Evolutionary conservation across 192 early-diverging fungal genomes (phyloP).

Genomic region (Glomus cerebriforme): DNA sequence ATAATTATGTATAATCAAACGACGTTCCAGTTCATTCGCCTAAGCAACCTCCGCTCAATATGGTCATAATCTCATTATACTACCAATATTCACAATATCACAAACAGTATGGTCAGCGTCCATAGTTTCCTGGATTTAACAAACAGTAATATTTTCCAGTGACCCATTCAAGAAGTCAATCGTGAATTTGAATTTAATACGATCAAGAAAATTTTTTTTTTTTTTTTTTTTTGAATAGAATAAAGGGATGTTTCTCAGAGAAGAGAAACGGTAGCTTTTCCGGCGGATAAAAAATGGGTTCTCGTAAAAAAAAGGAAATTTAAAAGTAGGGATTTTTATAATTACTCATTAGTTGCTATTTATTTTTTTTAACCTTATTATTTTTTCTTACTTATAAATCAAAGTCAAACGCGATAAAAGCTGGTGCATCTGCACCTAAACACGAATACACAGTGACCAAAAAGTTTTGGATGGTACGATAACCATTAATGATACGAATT

Average conservation of each 20-base stretch:
- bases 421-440: conserved; percentile 38
- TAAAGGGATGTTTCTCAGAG: conserved; percentile 50
- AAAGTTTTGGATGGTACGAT: conserved; percentile 56
- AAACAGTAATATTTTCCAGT: background rate
- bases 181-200: too few relatives aligned
- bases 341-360: too few relatives aligned
- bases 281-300: conserved; percentile 61
- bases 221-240: conserved; percentile 41
- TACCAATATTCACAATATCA: background rate
- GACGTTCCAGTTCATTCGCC: background rate
- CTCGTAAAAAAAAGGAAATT: conserved; percentile 56
- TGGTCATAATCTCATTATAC: background rate
- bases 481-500: conserved; percentile 49
- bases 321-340: conserved; percentile 36
- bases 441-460: conserved; percentile 59
- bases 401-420: conserved; percentile 30
- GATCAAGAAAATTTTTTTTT: background rate
- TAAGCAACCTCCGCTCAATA: background rate
- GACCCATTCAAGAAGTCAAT: background rate
- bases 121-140: background rate
- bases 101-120: background rate
- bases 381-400: background rate
- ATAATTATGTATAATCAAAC: too few relatives aligned
- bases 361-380: background rate
- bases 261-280: conserved; percentile 47